Base-by-base conservation (phyloP, 352 stramenopile species). In the Pythium myriotylum region DNA sequence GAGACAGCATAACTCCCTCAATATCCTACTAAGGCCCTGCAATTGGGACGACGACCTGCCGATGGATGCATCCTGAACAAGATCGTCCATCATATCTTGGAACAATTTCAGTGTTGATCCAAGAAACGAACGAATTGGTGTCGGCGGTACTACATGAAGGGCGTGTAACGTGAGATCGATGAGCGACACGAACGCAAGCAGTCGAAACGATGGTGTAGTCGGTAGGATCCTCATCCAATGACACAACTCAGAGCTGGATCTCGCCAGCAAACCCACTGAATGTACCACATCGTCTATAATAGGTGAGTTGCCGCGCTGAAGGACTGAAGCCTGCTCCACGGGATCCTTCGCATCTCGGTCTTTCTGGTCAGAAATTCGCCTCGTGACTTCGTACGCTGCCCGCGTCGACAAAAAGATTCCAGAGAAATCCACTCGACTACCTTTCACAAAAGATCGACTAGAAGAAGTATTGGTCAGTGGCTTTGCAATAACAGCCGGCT, bases 371-470 rank as follows among this genome's bases (percentile, higher is more conserved):
- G 47, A n/a, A 24, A 53, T 26, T n/a, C 62, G 22, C 24, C 35
- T 23, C 8, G 51, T 37, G 39, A 83, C 56, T n/a, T 70, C 61
- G 24, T 73, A 20, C 37, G 67, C 72, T 29, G 63, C 69, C 6
- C 49, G 50, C 0, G 27, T 20, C 20, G 68, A 26, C 17, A 77
- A 72, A 23, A 73, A 78, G 24, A 86, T 47, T 0, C 74, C 74
- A 3, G 58, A 68, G 23, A 64, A 40, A 20, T 68, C 16, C 9
- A 68, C 42, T 0, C 57, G 63, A 13, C 60, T 76, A 24, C 56
- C 51, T 0, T 19, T 13, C 12, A 81, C 23, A 43, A 86, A 83
- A 2, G 74, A 81, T 17, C 57, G 57, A 20, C 46, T 70, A 2
- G 33, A 4, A 35, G 5, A 8, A 33, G n/a, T 45, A 19, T 16